Conservation (phyloP, 192 early-diverging fungal genomes). For the Coemansia sp. region DNA sequence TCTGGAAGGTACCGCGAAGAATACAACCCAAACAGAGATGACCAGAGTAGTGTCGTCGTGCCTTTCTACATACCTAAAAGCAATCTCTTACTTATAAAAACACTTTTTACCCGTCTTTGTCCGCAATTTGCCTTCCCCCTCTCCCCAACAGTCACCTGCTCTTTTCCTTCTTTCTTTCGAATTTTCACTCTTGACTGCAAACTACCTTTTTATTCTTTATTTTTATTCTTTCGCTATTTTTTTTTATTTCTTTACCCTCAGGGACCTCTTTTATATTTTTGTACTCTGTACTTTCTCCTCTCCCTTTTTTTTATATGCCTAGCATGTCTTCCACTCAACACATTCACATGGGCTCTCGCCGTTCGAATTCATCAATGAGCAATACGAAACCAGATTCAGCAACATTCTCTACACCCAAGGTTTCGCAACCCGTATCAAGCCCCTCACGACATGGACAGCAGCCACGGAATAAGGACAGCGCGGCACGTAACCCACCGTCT, state of each 20-base stretch:
- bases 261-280: slow-evolving; percentile 8
- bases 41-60: neutral
- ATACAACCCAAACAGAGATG: slow-evolving; percentile 1
- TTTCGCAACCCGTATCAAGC: slow-evolving; percentile 2
- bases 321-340: slow-evolving; percentile 13
- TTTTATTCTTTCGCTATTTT: neutral
- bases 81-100: neutral
- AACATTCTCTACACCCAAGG: slow-evolving; percentile 1
- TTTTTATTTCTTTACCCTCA: neutral
- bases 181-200: neutral
- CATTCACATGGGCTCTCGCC: neutral
- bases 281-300: slow-evolving; percentile 5
- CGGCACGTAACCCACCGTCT: slow-evolving; percentile 1
- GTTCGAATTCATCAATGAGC: slow-evolving; percentile 12
- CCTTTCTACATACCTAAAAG: neutral
- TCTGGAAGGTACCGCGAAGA: neutral
- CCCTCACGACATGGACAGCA: slow-evolving; percentile 5
- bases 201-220: slow-evolving; percentile 8
- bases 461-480: neutral
- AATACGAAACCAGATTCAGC: slow-evolving; percentile 18
- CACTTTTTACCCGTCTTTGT: neutral
- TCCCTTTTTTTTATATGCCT: slow-evolving; percentile 3
- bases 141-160: neutral
- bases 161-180: neutral
- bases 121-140: neutral